Percentiles rank a stretch among this genome's conserved stretches.
phyloP scores from a whole-genome alignment of 345 rosid genomes.

The Citrus unshiu region DNA sequence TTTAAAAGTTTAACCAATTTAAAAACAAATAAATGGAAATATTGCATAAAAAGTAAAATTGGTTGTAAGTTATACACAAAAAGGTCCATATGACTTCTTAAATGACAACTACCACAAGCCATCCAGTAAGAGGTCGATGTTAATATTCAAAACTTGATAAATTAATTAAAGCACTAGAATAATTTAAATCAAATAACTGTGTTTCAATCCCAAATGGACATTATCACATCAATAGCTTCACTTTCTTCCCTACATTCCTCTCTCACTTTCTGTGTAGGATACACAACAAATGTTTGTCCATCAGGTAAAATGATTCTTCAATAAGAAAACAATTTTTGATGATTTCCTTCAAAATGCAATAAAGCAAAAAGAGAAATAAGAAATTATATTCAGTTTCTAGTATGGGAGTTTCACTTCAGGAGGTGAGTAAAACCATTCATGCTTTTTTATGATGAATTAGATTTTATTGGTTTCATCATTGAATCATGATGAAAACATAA shows the following conservation, averaged over 20 bases:
- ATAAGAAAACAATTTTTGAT: not conserved
- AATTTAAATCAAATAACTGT: not conserved
- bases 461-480: not conserved
- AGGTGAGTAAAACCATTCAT: not conserved
- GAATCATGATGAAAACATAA: not conserved
- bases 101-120: conserved; percentile 2
- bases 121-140: not conserved
- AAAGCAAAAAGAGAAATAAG: not conserved
- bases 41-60: not conserved
- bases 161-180: not conserved
- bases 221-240: not conserved
- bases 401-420: not conserved
- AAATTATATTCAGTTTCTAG: not conserved
- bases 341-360: not conserved
- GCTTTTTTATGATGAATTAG: not conserved
- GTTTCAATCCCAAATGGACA: not conserved
- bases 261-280: not conserved
- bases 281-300: not conserved
- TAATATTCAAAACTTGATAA: not conserved
- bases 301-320: not conserved
- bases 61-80: not conserved
- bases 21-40: not conserved
- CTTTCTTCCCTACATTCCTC: not conserved
- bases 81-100: not conserved
- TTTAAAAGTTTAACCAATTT: conserved; percentile 12